Evolutionary conservation across 306 rosid species (phyloP), one percentile per base, ranked within the genome.

Genomic region (Prunus mongolica): DNA sequence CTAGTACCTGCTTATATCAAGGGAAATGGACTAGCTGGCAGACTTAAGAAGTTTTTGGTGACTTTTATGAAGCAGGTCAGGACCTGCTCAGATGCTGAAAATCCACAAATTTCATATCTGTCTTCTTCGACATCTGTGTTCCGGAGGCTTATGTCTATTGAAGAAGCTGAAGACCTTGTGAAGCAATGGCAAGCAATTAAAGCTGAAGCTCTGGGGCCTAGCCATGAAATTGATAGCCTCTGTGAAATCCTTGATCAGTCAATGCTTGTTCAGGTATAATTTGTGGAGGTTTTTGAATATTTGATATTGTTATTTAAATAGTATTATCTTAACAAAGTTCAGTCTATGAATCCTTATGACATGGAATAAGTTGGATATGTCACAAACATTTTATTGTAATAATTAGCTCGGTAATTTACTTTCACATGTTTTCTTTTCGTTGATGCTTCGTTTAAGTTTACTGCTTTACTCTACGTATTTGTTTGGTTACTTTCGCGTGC

Each of bases 161-260:
- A 91, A 75, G 98, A 96, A 87, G 99, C 99, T 14, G 96, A 96
- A 87, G 82, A 82, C 72, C 97, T 96, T 75, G 91, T 96, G 56
- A 89, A 87, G 86, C 90, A 88, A 78, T 96, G 99, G 99, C 99
- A 96, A 88, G 81, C 79, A 63, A 75, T 88, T 73, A 96, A 96
- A 84, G 96, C 93, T 64, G 91, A 92, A 83, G 99, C 97, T 88
- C 79, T 96, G 89, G 99, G 99, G 45, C 93, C 99, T 75, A 79
- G 81, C 78, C 91, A 96, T 86, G 84, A 87, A 86, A 86, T 86
- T 71, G 72, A 84, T 80, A 80, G 68, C 77, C 96, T 96, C 64
- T 63, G 81, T 77, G 86, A 91, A 66, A 88, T 96, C 84, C 99
- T 96, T 70, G 99, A 87, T 15, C 96, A 90, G 77, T 79, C 97